These are phyloP conservation scores for Thelonectria rubi DNA, from an alignment of 2,329 filamentous ascomycete genomes.

Conservation along the genomic window DNA sequence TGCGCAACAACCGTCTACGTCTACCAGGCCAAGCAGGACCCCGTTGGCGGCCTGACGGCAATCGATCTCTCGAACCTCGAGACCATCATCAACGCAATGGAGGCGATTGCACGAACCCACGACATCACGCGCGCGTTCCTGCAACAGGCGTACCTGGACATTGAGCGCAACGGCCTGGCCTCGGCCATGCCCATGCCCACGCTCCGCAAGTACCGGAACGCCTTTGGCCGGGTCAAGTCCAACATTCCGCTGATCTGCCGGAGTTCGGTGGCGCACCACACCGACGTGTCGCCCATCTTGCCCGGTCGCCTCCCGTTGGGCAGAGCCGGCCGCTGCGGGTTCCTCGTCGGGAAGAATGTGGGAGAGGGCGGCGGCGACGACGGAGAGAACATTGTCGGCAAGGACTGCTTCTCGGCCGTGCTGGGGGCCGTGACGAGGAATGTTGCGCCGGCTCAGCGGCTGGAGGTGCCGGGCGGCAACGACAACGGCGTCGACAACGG, in stretches of 20 bases:
- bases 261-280: constrained; percentile 54
- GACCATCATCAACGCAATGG: constrained; percentile 81
- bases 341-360: neutral
- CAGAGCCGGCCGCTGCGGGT: neutral
- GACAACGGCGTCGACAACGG: too few species aligned
- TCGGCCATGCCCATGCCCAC: constrained; percentile 49
- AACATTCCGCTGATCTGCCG: constrained; percentile 61
- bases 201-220: constrained; percentile 46
- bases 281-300: constrained; percentile 52
- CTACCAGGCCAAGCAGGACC: constrained; percentile 75
- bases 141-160: constrained; percentile 84
- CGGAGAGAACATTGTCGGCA: constrained; percentile 20
- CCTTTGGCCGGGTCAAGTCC: constrained; percentile 44
- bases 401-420: constrained; percentile 46
- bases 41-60: constrained; percentile 65
- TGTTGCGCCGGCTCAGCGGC: constrained; percentile 27
- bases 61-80: constrained; percentile 65
- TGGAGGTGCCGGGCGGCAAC: constrained; percentile 25
- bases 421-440: constrained; percentile 48
- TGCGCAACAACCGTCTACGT: constrained; percentile 86
- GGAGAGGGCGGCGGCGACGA: neutral
- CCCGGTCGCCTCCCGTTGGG: constrained; percentile 56
- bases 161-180: constrained; percentile 63
- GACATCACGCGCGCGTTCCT: constrained; percentile 83
- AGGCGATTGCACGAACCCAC: constrained; percentile 77